phyloP scores from a whole-genome alignment of 2,329 filamentous ascomycete genomes.

The Pseudopyrenochaeta lycopersici region DNA sequence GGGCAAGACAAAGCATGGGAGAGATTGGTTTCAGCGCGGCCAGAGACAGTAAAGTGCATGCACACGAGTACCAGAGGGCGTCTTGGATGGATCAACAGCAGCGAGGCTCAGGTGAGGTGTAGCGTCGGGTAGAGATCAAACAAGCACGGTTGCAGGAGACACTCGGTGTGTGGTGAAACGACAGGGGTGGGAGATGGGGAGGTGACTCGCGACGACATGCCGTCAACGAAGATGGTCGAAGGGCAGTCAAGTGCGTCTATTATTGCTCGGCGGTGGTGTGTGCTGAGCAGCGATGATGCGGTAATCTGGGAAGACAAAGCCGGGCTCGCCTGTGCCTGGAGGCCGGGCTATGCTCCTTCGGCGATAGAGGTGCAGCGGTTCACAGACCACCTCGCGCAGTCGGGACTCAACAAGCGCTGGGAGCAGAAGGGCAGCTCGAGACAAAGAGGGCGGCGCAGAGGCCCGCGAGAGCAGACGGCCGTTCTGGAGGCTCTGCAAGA shows the following conservation, averaged over 20 bases:
- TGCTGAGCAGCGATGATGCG: conserved; percentile 15
- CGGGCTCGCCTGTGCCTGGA: conserved; percentile 1
- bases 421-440: conserved; percentile 1
- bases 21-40: too few species aligned
- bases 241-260: conserved; percentile 6
- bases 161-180: conserved; percentile 4
- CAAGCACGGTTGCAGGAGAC: conserved; percentile 3
- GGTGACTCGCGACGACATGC: not conserved
- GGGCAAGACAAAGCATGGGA: too few species aligned
- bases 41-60: too few species aligned
- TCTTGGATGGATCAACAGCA: too few species aligned
- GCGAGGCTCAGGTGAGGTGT: not conserved
- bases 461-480: not conserved
- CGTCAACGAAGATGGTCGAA: not conserved
- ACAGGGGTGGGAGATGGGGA: not conserved
- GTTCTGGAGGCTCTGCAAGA: conserved; percentile 6
- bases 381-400: conserved; percentile 10
- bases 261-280: conserved; percentile 2
- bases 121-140: not conserved
- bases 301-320: conserved; percentile 15
- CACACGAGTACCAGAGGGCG: too few species aligned
- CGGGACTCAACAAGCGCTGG: conserved; percentile 18
- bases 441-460: conserved; percentile 2
- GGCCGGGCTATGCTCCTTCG: conserved; percentile 13
- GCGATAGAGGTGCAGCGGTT: conserved; percentile 17